A percentile compares a stretch with the other conserved stretches of the same genome.
Conservation (phyloP, 2,329 filamentous ascomycete genomes). For the Colletotrichum sp. region DNA sequence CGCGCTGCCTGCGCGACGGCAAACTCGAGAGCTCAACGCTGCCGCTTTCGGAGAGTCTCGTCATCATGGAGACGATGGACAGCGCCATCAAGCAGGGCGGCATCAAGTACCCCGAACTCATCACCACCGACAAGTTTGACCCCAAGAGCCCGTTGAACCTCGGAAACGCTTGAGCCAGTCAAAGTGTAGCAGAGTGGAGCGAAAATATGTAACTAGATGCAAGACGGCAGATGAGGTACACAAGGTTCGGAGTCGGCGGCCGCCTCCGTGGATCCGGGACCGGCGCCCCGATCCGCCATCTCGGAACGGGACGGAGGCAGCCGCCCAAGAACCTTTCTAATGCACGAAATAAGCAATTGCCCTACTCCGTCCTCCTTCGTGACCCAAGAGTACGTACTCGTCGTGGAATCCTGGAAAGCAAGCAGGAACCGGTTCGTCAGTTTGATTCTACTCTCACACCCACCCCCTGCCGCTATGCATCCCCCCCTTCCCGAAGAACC, state of each 20-base stretch:
- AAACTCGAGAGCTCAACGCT: conserved; percentile 75
- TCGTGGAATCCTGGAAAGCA: not conserved
- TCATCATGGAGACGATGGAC: conserved; percentile 81
- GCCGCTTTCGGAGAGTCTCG: conserved; percentile 77
- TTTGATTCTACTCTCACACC: conserved; percentile 2
- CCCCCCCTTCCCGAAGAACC: not conserved
- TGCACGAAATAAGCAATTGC: not conserved
- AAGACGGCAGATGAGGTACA: not conserved
- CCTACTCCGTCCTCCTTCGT: not conserved
- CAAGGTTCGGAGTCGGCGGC: not conserved
- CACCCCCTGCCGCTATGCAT: not conserved
- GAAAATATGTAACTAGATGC: not conserved
- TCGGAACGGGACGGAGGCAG: not conserved
- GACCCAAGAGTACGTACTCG: not conserved
- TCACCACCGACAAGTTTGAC: conserved; percentile 64
- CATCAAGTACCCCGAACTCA: conserved; percentile 59
- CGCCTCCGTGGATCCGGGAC: not conserved
- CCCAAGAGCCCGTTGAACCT: conserved; percentile 66
- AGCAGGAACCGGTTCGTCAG: not conserved
- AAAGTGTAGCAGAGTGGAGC: not conserved
- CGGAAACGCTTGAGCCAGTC: conserved; percentile 38
- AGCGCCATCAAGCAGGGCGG: conserved; percentile 57
- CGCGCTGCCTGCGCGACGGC: conserved; percentile 76
- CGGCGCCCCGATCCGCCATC: not conserved
- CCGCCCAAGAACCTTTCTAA: not conserved